Evolutionary conservation across 2,329 filamentous ascomycete genomes (phyloP).

Genomic region (Pseudogymnoascus sp.): DNA sequence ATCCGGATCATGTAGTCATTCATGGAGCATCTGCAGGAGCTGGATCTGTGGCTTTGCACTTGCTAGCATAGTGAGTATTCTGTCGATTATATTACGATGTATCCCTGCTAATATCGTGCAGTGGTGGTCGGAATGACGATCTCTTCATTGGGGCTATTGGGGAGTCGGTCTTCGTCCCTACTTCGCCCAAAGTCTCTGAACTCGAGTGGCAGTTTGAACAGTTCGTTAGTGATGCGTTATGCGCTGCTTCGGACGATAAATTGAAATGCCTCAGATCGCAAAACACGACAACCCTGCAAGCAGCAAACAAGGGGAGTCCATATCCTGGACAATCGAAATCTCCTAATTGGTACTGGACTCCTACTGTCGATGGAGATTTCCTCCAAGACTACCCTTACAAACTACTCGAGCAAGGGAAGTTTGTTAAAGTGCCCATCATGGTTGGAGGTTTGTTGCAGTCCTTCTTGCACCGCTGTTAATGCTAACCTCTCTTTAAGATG

Average conservation of each 20-base stretch:
- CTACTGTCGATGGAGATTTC: constrained; percentile 34
- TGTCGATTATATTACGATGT: background rate
- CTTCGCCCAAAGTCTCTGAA: constrained; percentile 29
- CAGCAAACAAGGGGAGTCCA: constrained; percentile 28
- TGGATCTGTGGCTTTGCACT: constrained; percentile 35
- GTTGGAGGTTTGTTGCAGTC: constrained; percentile 26
- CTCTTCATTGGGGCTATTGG: constrained; percentile 26
- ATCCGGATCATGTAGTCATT: constrained; percentile 37
- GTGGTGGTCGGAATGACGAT: constrained; percentile 21
- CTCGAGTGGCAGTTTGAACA: constrained; percentile 35
- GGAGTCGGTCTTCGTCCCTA: constrained; percentile 32
- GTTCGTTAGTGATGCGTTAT: constrained; percentile 28
- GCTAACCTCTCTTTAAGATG: constrained; percentile 21
- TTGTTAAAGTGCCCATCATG: constrained; percentile 33
- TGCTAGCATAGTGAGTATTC: constrained; percentile 22
- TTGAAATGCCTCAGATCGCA: constrained; percentile 31
- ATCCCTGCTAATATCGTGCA: constrained; percentile 8
- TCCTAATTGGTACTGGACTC: constrained; percentile 34
- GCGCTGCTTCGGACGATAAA: constrained; percentile 21
- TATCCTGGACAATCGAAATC: constrained; percentile 29
- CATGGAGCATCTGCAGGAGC: constrained; percentile 40
- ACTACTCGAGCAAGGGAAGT: constrained; percentile 29
- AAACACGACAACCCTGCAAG: constrained; percentile 31
- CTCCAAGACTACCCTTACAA: constrained; percentile 32
- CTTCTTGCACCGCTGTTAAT: background rate